Base-by-base conservation (phyloP, 2,329 filamentous ascomycete genomes). In the Rutstroemia sp. region DNA sequence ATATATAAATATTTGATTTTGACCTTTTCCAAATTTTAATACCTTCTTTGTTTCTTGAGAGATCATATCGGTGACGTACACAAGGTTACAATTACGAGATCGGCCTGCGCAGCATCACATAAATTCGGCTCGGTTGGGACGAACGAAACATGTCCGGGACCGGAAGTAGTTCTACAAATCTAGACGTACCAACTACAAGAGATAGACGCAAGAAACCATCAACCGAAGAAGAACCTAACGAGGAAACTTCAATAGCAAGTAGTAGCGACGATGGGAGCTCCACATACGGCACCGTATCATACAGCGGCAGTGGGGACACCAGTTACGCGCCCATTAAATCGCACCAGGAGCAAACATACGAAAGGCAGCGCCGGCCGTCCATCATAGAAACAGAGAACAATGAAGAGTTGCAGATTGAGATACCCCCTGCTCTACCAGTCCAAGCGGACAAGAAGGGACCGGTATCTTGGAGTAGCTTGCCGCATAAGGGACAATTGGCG, bases 401-500 rank as follows among this genome's bases (percentile, higher is more conserved):
- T 53, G 63, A 68, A 39, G 59, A 61, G n/a, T 39, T 67, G 14
- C 63, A 66, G 45, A 60, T 66, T 10, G 63, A 67, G 7, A 51
- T 62, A 9, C 59, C 60, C 5, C 14, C 37, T 7, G 2, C 9
- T 10, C 48, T 56, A 45, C 58, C 17, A 17, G 44, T 23, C 17
- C 42, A 54, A 14, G 41, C 62, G 51, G 61, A 64, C 48, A 61
- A 66, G 55, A 57, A 63, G 12, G 58, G 60, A 4, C 58, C 77
- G 0, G 79, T 87, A 21, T 80, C 83, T 58, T 94, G 89, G 89
- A 74, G 73, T 37, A 83, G 87, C n/a, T 74, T 95, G 1, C 91
- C 91, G 0, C 79, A 81, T 54, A 95, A 92, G 69, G 77, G 82
- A 47, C 91, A 95, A 71, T 78, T 96, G 17, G 73, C 86, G 23